These are phyloP conservation scores for Neonectria punicea DNA, from an alignment of 2,329 filamentous ascomycete species.

Conservation along the genomic window DNA sequence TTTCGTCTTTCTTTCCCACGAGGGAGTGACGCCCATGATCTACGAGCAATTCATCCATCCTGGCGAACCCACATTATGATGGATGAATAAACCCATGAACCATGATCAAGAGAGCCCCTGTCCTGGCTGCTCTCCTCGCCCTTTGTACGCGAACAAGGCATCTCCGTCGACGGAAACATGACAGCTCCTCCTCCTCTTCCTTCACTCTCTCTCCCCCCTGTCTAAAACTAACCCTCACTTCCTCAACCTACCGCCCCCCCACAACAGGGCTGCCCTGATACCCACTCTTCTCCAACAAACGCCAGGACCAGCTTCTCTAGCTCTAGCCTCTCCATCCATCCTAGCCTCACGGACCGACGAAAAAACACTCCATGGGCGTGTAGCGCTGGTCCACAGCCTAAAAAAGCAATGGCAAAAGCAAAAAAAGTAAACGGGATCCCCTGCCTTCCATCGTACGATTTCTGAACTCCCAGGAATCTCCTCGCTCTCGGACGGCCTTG, in stretches of 20 bases:
- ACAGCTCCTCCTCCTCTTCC: constrained; percentile 1
- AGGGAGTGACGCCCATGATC: constrained; percentile 5
- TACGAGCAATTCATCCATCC: constrained; percentile 7
- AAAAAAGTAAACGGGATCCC: constrained; percentile 20
- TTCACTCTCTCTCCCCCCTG: background rate
- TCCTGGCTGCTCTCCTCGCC: constrained; percentile 1
- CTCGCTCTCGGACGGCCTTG: constrained; percentile 21
- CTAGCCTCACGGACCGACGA: constrained; percentile 4
- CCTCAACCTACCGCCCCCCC: constrained; percentile 2
- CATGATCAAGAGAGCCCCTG: constrained; percentile 13
- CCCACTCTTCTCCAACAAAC: constrained; percentile 22
- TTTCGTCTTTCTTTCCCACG: background rate
- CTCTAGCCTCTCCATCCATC: background rate
- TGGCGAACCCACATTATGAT: constrained; percentile 12
- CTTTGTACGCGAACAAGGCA: background rate
- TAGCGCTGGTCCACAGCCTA: background rate
- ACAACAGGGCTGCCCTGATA: constrained; percentile 20
- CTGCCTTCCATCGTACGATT: constrained; percentile 41
- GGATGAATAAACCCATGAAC: constrained; percentile 20
- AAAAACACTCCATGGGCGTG: constrained; percentile 22
- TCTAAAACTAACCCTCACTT: background rate
- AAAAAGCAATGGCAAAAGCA: constrained; percentile 23
- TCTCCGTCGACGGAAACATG: constrained; percentile 3
- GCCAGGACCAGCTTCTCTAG: constrained; percentile 21
- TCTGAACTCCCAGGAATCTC: constrained; percentile 30